Evolutionary conservation across 257 asterid genomes (phyloP).

Genomic region (Penstemon davidsonii): DNA sequence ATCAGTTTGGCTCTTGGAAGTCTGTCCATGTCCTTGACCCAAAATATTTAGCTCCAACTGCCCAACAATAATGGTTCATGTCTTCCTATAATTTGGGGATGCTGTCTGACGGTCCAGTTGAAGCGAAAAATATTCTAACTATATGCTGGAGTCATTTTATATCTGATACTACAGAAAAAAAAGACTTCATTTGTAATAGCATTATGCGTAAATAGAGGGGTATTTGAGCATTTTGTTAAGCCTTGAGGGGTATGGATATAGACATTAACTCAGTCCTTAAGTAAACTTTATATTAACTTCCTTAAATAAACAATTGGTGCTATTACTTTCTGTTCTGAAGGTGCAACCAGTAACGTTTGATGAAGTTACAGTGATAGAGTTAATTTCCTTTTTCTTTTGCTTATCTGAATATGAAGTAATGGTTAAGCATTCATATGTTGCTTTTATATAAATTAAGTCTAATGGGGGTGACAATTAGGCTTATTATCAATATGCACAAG

Average conservation of each 20-base stretch:
- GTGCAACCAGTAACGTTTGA: not conserved
- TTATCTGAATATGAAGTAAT: slow-evolving; percentile 20
- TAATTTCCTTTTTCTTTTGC: not conserved
- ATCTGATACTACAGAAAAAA: not conserved
- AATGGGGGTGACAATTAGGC: slow-evolving; percentile 21
- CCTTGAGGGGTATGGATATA: not conserved
- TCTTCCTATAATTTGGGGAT: not conserved
- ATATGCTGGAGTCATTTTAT: not conserved
- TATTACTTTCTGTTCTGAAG: slow-evolving; percentile 7
- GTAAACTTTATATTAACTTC: not conserved
- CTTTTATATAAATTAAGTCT: slow-evolving; percentile 14
- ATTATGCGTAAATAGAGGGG: slow-evolving; percentile 4
- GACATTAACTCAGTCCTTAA: not conserved
- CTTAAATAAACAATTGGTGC: not conserved
- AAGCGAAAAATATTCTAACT: not conserved
- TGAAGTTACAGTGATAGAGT: not conserved
- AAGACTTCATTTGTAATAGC: not conserved
- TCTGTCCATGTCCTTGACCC: not conserved
- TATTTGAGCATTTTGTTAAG: slow-evolving; percentile 3
- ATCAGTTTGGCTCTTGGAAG: not conserved
- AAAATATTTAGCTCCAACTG: no score
- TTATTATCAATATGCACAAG: slow-evolving; percentile 21
- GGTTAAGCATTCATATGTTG: slow-evolving; percentile 3
- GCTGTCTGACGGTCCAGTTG: not conserved
- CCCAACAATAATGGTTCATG: not conserved